Base-by-base conservation (phyloP, 148 eudicot genomes). In the Polygonum aviculare region DNA sequence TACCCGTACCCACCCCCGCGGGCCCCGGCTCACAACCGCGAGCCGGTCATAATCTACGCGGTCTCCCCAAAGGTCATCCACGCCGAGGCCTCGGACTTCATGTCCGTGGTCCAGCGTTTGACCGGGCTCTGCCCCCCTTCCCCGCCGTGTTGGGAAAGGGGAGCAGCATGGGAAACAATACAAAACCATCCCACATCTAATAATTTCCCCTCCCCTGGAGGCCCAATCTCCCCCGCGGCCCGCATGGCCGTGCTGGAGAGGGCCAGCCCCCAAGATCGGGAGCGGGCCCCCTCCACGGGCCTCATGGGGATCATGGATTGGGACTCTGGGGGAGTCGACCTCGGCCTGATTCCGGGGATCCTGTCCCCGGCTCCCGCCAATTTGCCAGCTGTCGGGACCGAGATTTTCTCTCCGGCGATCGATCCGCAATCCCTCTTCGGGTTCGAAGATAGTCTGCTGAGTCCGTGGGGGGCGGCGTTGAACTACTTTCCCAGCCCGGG, bases 11-110 rank as follows among this genome's bases (percentile, higher is more conserved):
- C 33, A 0, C 82, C 79, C 4, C 75, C 74, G 54, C 72, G 76
- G 22, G 82, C 78, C 22, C 87, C 82, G n/a, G 86, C 83, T 12
- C 89, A 85, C 31, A 55, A 57, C 63, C 63, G 63, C 10, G 63
- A 57, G 12, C 98, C 98, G 12, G 93, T 93, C 45, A 90, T 93
- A 35, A 93, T 91, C 21, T 93, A 93, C 82, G 85, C 89, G 2
- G 94, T 94, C 51, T 94, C 98, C 5, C 98, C 98, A 2, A 91
- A 94, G 78, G 86, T 94, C 12, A 94, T 94, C 75, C 98, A 94
- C 79, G 76, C 93, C 38, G 81, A 84, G 82, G 93, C 97, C 62
- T 87, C 80, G 52, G 94, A 94, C 45, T 94, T 94, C 83, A 88
- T 88, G 98, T 77, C 86, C 3, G 83, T 94, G 18, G 98, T 94